Evolutionary conservation across 1,284 basidiomycete genomes (phyloP), one percentile per base, ranked within the genome.

Genomic region (Fomitopsis palustris): DNA sequence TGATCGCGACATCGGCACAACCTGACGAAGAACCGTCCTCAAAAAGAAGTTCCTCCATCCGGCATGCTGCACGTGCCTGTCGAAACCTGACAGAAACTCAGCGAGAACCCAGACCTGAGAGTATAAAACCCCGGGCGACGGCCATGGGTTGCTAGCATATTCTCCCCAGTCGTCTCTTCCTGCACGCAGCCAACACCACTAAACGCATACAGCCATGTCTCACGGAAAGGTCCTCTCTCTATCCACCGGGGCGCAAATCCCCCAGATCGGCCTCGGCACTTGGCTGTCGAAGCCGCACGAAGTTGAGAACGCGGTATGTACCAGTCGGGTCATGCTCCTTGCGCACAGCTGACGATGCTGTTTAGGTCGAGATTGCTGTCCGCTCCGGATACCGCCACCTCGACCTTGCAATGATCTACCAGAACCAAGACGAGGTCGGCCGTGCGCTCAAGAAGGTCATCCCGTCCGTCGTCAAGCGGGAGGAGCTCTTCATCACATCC

Each of bases 401-500:
- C 63, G 92, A 94, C 74, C 81, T 87, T 45, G 91, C 91, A 10
- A 82, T 83, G 78, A 77, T 90, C 56, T 91, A 92, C 72, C 64
- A 77, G 63, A 91, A 90, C 71, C 87, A 94, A 72, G 79, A 87
- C 56, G 90, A 95, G 75, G 82, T 84, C 54, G 87, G 88, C 9
- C 77, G 78, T 2, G 86, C 87, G 2, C 76, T 91, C 67, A 87
- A 87, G 72, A 93, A 92, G 65, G 86, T 95, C 71, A 85, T 91
- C 62, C 85, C 85, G 7, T 84, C 83, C 3, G 88, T 92, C 57
- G 88, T 94, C 53, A 84, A 86, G 65, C 88, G 93, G 59, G 85
- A 92, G 70, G 86, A 95, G 14, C 83, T 95, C 61, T 93, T 90
- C 76, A 84, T 95, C 73, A 94, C 93, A 6, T 88, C 87, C 60